Percentiles rank a stretch among this genome's conserved stretches.
Evolutionary conservation across 176 grass and related monocot genomes (phyloP).

Genomic region (Aegilops bicornis): DNA sequence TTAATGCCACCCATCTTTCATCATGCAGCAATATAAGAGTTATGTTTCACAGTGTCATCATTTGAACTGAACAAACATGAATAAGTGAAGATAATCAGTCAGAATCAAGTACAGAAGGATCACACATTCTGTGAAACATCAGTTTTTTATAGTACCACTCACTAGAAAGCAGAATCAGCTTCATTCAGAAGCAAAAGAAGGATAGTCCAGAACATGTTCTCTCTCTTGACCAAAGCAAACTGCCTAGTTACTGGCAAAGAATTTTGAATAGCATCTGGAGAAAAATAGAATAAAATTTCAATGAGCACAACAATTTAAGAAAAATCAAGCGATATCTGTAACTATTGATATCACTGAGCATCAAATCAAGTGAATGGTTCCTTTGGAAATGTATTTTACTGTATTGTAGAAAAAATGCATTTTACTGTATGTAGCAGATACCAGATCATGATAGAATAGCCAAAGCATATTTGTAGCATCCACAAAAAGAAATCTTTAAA

Average conservation of each 20-base stretch:
- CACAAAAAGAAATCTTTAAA: background rate
- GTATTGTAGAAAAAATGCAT: background rate
- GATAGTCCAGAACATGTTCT: background rate
- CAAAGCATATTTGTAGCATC: background rate
- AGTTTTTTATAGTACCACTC: conserved; percentile 44
- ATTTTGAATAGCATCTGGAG: conserved; percentile 35
- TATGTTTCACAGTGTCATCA: background rate
- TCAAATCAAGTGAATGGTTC: background rate
- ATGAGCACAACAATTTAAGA: background rate
- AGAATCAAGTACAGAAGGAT: conserved; percentile 11
- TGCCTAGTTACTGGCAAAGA: conserved; percentile 29
- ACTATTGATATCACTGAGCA: background rate
- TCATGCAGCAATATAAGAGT: background rate
- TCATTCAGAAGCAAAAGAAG: conserved; percentile 13
- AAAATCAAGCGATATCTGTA: background rate
- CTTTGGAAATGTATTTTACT: background rate
- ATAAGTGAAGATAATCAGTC: conserved; percentile 7
- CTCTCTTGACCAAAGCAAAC: background rate
- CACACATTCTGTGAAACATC: conserved; percentile 20
- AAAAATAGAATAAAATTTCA: conserved; percentile 12
- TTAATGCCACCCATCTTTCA: background rate
- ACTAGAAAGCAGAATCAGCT: background rate
- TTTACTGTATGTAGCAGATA: background rate
- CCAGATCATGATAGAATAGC: background rate
- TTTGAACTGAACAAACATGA: conserved; percentile 8